These are phyloP conservation scores for Arabidopsis thaliana DNA, from an alignment of 345 rosid genomes.

Conservation along the genomic window TAIR10.1 NC_003070.9:2939501-2940000, in stretches of 20 bases:
- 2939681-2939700: slow-evolving; percentile 34
- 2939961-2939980: not conserved
- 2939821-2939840: slow-evolving; percentile 16
- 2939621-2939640: not conserved
- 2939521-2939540: no score
- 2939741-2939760: slow-evolving; percentile 13
- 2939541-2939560: not conserved
- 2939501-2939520: no score
- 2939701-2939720: slow-evolving; percentile 17
- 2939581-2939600: not conserved
- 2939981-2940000: not conserved
- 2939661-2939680: not conserved
- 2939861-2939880: slow-evolving; percentile 27
- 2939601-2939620: not conserved
- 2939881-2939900: not conserved
- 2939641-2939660: slow-evolving; percentile 21
- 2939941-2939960: not conserved
- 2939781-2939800: slow-evolving; percentile 20
- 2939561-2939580: not conserved
- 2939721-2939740: slow-evolving; percentile 18
- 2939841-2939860: slow-evolving; percentile 21
- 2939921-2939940: slow-evolving; percentile 13
- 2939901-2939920: not conserved
- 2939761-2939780: slow-evolving; percentile 27
- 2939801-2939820: slow-evolving; percentile 3